These are phyloP conservation scores for Sistotremastrum suecicum DNA, from an alignment of 768 basidiomycete genomes.

Conservation along the genomic window DNA sequence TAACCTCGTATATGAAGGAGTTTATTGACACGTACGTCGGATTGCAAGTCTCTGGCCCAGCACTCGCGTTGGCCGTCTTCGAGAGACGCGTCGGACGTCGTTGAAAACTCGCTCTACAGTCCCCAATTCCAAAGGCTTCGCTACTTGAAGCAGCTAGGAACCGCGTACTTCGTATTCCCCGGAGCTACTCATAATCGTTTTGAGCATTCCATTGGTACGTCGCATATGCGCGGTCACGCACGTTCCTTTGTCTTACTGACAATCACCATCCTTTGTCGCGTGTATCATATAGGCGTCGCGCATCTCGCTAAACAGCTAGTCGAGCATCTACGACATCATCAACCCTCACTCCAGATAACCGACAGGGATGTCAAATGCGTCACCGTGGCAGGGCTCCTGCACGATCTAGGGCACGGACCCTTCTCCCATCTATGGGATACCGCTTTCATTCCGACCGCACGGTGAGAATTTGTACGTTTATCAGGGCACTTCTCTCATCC, in stretches of 20 bases:
- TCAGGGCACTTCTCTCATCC: background rate
- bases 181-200: constrained; percentile 72
- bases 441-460: constrained; percentile 49
- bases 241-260: background rate
- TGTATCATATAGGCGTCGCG: constrained; percentile 45
- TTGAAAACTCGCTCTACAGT: constrained; percentile 19
- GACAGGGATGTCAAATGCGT: constrained; percentile 64
- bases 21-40: constrained; percentile 58
- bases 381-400: constrained; percentile 68
- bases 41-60: background rate
- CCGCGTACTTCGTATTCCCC: constrained; percentile 62
- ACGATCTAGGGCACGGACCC: constrained; percentile 77
- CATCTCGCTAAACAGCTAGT: constrained; percentile 56
- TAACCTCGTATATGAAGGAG: constrained; percentile 21
- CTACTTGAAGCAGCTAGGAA: constrained; percentile 68
- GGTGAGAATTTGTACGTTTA: constrained; percentile 28
- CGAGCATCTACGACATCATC: constrained; percentile 37
- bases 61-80: background rate
- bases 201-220: constrained; percentile 66
- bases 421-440: constrained; percentile 80
- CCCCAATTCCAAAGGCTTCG: constrained; percentile 68
- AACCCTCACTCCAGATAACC: constrained; percentile 51
- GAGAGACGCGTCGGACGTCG: background rate
- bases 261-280: background rate
- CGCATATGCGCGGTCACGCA: constrained; percentile 5